Base-by-base conservation (phyloP, 1,139 yeast species). In the Lodderomyces orthopsilosis region DNA sequence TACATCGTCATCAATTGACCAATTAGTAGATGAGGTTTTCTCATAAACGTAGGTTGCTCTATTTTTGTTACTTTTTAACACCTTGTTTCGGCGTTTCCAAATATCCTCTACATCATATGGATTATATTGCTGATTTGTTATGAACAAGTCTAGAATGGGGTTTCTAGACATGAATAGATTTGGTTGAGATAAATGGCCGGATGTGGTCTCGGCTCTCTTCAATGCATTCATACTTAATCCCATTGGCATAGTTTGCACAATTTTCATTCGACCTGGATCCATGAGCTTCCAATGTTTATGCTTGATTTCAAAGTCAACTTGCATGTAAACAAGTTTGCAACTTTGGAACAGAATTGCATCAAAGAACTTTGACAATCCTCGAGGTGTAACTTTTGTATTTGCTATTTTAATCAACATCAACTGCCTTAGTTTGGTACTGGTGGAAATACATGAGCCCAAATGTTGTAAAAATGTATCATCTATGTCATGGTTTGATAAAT, bases 381-480 rank as follows among this genome's bases (percentile, higher is more conserved):
- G 2, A n/a, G n/a, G 33, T 2, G 48, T 45, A 3, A 47, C 33
- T 21, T 32, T 43, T 15, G 50, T 45, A 28, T 37, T 56, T 15
- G 48, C 45, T 1, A 71, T 23, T 13, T 58, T 50, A 1, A 72
- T 38, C 1, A 65, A 46, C 12, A 59, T 51, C 18, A 72, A 54
- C 10, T 50, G 50, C 1, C 53, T 47, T 4, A 65, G 46, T 36
- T 58, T 60, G 10, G 19, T 30, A 1, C 59, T 62, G 17, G 59
- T 62, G 35, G 48, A 49, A 9, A 69, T 54, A 15, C 64, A 52
- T 1, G 56, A 44, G 14, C 55, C 44, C 37, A 71, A 46, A 35
- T 62, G 63, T 30, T 57, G 51, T 5, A 70, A 37, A 23, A 61
- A 63, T 15, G 52, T 59, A 47, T 70, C 75, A 49, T 69, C 71